Base-by-base conservation (phyloP, 2,329 filamentous ascomycete genomes). In the Calonectria pseudoturangicola region DNA sequence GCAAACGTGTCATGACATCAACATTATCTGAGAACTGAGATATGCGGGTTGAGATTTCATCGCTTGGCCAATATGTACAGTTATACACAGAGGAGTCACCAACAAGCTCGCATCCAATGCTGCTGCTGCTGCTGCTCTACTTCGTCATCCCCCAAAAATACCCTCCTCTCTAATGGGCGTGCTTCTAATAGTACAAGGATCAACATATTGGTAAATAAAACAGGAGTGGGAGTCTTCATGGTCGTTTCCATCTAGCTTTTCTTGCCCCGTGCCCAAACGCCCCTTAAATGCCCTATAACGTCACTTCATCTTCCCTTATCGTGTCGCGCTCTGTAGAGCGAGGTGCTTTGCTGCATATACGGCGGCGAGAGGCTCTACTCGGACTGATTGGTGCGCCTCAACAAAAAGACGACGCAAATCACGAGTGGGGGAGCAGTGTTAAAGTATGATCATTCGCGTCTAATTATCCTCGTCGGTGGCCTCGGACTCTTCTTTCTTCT, bases 401-500 rank as follows among this genome's bases (percentile, higher is more conserved):
- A 30, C 48, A 25, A 58, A 51, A 51, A n/a, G 56, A 43, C 41
- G 41, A 28, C 10, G 16, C n/a, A 48, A 62, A 48, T 36, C 27
- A 18, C 25, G 25, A 30, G 64, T 5, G 39, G 25, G 30, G 16
- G 41, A 60, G 48, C 51, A 43, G 27, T 30, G 27, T 60, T 65
- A 30, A 60, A 63, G 58, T 64, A n/a, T 39, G 70, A 56, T 67
- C 51, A 16, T 41, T 36, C 12, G 16, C 66, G 36, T 79, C 76
- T 81, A 84, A 36, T 84, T 82, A 30, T 84, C 82, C 36, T 84
- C 82, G 69, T 83, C 81, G 47, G 81, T 74, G 70, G 83, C 79
- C 60, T 85, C 84, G 13, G 82, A 76, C 41, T 83, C 81, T 36
- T 85, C 78, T 71, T 84, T 82, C 56, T 84, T 83, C 76, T 89